Evolutionary conservation across 1,284 basidiomycete species (phyloP).

Genomic region (Volvariella surrecta): DNA sequence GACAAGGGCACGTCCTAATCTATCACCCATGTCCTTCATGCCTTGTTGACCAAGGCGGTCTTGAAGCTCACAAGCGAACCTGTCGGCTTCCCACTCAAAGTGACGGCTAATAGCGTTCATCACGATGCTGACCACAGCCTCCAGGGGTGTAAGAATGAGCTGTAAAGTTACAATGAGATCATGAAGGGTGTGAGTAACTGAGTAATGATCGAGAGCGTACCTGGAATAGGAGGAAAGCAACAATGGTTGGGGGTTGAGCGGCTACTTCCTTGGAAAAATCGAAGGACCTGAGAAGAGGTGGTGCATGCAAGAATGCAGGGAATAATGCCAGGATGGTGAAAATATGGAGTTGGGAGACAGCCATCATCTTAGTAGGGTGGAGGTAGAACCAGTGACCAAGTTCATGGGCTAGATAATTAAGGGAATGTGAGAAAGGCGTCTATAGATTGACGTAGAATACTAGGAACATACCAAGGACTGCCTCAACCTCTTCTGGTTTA

Average conservation of each 20-base stretch:
- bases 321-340: constrained; percentile 84
- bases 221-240: constrained; percentile 87
- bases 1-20: constrained; percentile 73
- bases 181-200: background rate
- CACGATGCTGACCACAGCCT: constrained; percentile 66
- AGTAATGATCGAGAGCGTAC: constrained; percentile 18
- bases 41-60: constrained; percentile 33
- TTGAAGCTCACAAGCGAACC: constrained; percentile 67
- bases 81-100: constrained; percentile 89
- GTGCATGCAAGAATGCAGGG: constrained; percentile 87
- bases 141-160: constrained; percentile 80
- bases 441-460: too few relatives aligned
- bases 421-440: background rate
- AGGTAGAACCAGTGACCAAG: constrained; percentile 92
- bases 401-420: constrained; percentile 66
- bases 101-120: constrained; percentile 77
- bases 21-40: constrained; percentile 71
- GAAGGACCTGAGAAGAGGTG: constrained; percentile 78
- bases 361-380: constrained; percentile 86
- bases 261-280: constrained; percentile 71
- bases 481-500: constrained; percentile 84
- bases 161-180: constrained; percentile 22
- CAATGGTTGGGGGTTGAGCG: constrained; percentile 70
- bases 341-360: constrained; percentile 81
- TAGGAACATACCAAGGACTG: constrained; percentile 57